phyloP scores from a whole-genome alignment of 208 protist species.

The Trypanosoma melophagium region DNA sequence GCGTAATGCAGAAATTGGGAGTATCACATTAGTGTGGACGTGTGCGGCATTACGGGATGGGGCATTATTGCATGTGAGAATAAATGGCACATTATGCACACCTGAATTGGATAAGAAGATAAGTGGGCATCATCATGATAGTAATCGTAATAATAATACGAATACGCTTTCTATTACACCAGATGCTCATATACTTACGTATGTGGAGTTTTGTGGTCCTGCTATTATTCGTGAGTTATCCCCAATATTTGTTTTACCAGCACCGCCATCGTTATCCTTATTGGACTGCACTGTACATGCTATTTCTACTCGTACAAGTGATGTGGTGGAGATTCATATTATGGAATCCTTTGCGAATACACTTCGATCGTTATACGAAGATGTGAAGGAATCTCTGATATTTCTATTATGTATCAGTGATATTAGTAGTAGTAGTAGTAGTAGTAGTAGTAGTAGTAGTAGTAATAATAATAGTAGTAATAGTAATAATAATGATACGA shows the following conservation, averaged over 20 bases:
- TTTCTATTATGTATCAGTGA: not conserved
- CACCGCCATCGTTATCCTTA: constrained; percentile 5
- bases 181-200: not conserved
- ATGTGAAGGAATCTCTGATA: not conserved
- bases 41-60: constrained; percentile 6
- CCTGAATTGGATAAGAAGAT: no score
- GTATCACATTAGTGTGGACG: constrained; percentile 16
- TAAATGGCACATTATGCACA: not conserved
- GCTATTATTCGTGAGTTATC: constrained; percentile 23
- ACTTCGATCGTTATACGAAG: not conserved
- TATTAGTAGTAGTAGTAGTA: not conserved
- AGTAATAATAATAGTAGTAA: no score
- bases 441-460: not conserved
- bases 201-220: constrained; percentile 20
- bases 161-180: constrained; percentile 3
- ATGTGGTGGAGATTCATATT: constrained; percentile 6
- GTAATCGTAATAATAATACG: no score
- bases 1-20: not conserved
- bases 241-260: constrained; percentile 24
- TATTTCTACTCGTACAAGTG: not conserved
- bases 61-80: not conserved
- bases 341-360: not conserved
- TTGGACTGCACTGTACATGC: not conserved
- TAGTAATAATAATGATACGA: not conserved
- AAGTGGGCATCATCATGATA: no score